Percentiles rank a stretch among this genome's conserved stretches.
Evolutionary conservation across 2,329 filamentous ascomycete species (phyloP).

Genomic region (Scedosporium aurantiacum): DNA sequence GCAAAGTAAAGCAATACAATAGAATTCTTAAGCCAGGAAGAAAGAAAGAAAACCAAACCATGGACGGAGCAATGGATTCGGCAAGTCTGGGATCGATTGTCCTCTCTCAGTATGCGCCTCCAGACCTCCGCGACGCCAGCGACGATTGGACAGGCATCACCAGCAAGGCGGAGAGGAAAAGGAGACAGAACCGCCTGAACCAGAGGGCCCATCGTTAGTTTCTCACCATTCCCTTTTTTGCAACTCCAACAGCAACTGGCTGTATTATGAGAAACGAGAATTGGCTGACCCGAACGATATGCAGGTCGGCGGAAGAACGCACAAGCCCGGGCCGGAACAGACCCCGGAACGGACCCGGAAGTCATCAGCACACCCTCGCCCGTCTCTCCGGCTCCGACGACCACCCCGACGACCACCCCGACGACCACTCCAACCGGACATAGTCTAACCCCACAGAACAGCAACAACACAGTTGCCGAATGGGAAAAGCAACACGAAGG

Average conservation of each 20-base stretch:
- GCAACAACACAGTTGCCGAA: background rate
- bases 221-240: background rate
- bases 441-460: background rate
- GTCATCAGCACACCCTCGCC: background rate
- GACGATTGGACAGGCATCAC: constrained; percentile 24
- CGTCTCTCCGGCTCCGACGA: background rate
- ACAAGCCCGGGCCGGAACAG: background rate
- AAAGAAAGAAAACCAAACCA: background rate
- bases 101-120: background rate
- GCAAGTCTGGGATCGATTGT: background rate
- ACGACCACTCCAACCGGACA: background rate
- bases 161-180: constrained; percentile 15
- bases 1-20: background rate
- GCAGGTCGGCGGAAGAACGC: background rate
- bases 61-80: background rate
- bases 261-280: background rate
- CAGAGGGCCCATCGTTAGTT: constrained; percentile 18
- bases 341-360: background rate
- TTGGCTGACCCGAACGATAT: background rate
- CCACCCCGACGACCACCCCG: background rate
- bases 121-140: background rate
- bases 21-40: background rate
- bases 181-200: constrained; percentile 16
- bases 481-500: background rate
- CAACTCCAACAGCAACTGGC: background rate